These are phyloP conservation scores for Yamadazyma sp. DNA, from an alignment of 1,139 yeast species.

Conservation along the genomic window DNA sequence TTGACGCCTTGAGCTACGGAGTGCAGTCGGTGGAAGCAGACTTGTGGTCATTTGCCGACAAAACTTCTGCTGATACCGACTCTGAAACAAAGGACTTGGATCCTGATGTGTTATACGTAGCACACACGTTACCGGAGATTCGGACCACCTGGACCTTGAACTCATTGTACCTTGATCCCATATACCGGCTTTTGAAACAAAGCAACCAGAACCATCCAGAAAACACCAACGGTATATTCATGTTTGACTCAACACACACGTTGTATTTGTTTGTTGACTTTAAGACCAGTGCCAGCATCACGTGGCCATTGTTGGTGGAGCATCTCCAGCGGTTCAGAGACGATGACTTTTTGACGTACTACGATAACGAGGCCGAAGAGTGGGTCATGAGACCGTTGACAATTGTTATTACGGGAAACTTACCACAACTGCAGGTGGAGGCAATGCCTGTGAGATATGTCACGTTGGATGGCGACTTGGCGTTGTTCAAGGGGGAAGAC, in stretches of 20 bases:
- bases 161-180: slow-evolving; percentile 53
- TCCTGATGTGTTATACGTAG: slow-evolving; percentile 47
- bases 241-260: slow-evolving; percentile 36
- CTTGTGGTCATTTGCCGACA: slow-evolving; percentile 53
- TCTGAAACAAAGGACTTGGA: neutral
- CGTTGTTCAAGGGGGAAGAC: slow-evolving; percentile 16
- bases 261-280: slow-evolving; percentile 42
- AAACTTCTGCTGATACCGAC: too few species aligned
- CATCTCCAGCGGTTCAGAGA: slow-evolving; percentile 34
- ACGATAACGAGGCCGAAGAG: slow-evolving; percentile 23
- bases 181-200: slow-evolving; percentile 46
- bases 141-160: slow-evolving; percentile 44
- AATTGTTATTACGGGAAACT: slow-evolving; percentile 41
- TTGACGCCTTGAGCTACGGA: slow-evolving; percentile 60
- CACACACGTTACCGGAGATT: slow-evolving; percentile 55
- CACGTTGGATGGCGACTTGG: slow-evolving; percentile 39
- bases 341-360: slow-evolving; percentile 32
- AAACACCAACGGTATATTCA: slow-evolving; percentile 29
- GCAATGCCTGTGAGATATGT: slow-evolving; percentile 27
- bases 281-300: slow-evolving; percentile 32
- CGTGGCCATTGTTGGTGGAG: slow-evolving; percentile 30
- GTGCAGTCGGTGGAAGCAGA: slow-evolving; percentile 69
- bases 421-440: slow-evolving; percentile 30
- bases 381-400: slow-evolving; percentile 35
- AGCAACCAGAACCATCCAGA: slow-evolving; percentile 28